Evolutionary conservation across 2,329 filamentous ascomycete species (phyloP).

Genomic region (Diaporthe sp.): DNA sequence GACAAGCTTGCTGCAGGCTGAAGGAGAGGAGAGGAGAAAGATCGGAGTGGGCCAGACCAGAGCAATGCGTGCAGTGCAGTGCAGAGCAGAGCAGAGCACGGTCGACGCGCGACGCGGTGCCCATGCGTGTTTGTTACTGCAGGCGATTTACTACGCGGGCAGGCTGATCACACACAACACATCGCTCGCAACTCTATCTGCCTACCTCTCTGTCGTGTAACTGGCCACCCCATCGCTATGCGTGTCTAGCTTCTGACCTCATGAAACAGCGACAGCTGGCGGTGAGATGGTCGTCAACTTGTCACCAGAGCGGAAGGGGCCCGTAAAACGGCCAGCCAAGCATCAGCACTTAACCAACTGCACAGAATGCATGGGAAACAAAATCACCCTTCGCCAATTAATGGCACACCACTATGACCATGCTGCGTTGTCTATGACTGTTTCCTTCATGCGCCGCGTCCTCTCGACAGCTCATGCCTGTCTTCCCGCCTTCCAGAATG

Average conservation of each 20-base stretch:
- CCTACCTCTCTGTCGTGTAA: neutral
- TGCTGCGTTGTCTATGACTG: slow-evolving; percentile 13
- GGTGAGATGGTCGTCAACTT: slow-evolving; percentile 17
- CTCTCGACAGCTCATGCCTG: slow-evolving; percentile 29
- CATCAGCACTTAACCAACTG: slow-evolving; percentile 5
- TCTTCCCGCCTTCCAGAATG: slow-evolving; percentile 21
- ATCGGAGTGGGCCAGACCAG: neutral
- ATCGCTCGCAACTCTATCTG: slow-evolving; percentile 18
- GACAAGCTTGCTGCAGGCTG: slow-evolving; percentile 23
- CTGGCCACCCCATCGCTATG: neutral
- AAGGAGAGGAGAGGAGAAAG: neutral
- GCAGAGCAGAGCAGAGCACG: too few relatives aligned
- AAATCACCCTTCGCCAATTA: neutral
- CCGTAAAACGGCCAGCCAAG: slow-evolving; percentile 25
- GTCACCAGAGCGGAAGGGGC: neutral
- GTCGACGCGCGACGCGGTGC: slow-evolving; percentile 16
- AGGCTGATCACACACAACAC: slow-evolving; percentile 10
- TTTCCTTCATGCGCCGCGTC: neutral
- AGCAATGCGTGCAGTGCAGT: too few relatives aligned
- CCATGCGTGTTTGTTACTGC: slow-evolving; percentile 6
- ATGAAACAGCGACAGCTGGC: slow-evolving; percentile 28
- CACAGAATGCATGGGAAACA: slow-evolving; percentile 7
- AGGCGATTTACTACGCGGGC: neutral
- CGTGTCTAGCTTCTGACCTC: slow-evolving; percentile 7
- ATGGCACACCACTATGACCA: neutral